These are phyloP conservation scores for Borovskyia barvae DNA, from an alignment of 208 protist species.

Conservation along the genomic window DNA sequence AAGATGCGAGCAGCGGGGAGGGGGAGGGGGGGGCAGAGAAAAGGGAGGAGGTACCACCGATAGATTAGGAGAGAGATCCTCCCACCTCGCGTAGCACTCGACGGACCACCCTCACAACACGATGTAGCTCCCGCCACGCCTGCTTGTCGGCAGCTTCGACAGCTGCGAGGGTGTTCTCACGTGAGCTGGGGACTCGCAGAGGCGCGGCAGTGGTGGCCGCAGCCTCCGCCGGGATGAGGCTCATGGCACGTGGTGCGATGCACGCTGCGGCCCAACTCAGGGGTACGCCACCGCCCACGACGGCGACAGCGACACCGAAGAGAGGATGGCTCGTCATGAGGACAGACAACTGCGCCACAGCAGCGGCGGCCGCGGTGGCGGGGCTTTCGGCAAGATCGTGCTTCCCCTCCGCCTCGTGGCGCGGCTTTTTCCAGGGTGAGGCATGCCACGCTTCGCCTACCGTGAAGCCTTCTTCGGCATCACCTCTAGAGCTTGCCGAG, in stretches of 20 bases:
- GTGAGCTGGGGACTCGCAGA: neutral
- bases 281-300: slow-evolving; percentile 23
- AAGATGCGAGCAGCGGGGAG: too few relatives aligned
- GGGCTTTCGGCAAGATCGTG: neutral
- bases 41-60: neutral
- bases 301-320: slow-evolving; percentile 39
- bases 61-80: neutral
- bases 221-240: neutral
- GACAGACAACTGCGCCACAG: neutral
- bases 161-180: neutral
- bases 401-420: too few relatives aligned
- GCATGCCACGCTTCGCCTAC: too few relatives aligned
- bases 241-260: slow-evolving; percentile 12
- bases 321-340: slow-evolving; percentile 32
- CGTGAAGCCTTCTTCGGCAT: too few relatives aligned
- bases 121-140: slow-evolving; percentile 4
- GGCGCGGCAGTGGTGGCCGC: neutral
- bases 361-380: too few relatives aligned
- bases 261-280: slow-evolving; percentile 25
- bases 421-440: too few relatives aligned
- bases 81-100: slow-evolving; percentile 2
- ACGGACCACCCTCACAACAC: slow-evolving; percentile 1
- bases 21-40: neutral
- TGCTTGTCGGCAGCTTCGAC: slow-evolving; percentile 2
- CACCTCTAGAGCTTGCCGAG: too few relatives aligned